Evolutionary conservation across 768 basidiomycete species (phyloP).

Genomic region (Calocybe gangraenosa): DNA sequence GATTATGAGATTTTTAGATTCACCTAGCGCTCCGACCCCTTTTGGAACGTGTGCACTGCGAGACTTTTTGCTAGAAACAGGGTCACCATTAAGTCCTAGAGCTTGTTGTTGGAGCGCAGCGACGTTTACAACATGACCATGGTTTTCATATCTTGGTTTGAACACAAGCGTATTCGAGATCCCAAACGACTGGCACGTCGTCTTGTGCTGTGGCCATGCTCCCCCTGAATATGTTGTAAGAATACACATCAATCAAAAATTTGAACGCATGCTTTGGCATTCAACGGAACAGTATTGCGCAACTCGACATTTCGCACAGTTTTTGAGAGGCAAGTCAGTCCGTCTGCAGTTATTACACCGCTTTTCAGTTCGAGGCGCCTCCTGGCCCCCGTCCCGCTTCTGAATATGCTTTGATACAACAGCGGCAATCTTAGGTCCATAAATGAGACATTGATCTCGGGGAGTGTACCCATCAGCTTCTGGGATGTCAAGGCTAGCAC

Average conservation of each 20-base stretch:
- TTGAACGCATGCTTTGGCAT: slow-evolving; percentile 46
- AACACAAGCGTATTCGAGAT: slow-evolving; percentile 39
- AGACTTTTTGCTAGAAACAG: slow-evolving; percentile 16
- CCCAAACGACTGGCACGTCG: slow-evolving; percentile 41
- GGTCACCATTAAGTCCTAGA: slow-evolving; percentile 23
- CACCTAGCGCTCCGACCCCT: slow-evolving; percentile 9
- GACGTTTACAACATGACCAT: slow-evolving; percentile 15
- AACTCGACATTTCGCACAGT: slow-evolving; percentile 40
- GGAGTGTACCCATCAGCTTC: slow-evolving; percentile 37
- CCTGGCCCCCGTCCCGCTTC: slow-evolving; percentile 39
- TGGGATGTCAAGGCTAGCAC: slow-evolving; percentile 38
- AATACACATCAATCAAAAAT: no score
- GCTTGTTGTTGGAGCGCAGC: slow-evolving; percentile 25
- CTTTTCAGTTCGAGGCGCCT: slow-evolving; percentile 39
- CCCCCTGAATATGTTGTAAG: slow-evolving; percentile 33
- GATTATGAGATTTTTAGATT: slow-evolving; percentile 41
- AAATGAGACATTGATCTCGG: slow-evolving; percentile 22
- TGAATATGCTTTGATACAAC: slow-evolving; percentile 41
- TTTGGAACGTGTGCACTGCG: slow-evolving; percentile 21
- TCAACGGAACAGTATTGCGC: slow-evolving; percentile 49
- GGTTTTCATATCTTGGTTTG: slow-evolving; percentile 35
- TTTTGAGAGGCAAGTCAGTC: slow-evolving; percentile 27
- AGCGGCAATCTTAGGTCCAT: slow-evolving; percentile 42
- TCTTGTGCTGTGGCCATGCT: slow-evolving; percentile 48
- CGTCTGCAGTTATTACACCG: slow-evolving; percentile 36